Evolutionary conservation across 352 stramenopile species (phyloP).

Genomic region (Phytophthora melonis): DNA sequence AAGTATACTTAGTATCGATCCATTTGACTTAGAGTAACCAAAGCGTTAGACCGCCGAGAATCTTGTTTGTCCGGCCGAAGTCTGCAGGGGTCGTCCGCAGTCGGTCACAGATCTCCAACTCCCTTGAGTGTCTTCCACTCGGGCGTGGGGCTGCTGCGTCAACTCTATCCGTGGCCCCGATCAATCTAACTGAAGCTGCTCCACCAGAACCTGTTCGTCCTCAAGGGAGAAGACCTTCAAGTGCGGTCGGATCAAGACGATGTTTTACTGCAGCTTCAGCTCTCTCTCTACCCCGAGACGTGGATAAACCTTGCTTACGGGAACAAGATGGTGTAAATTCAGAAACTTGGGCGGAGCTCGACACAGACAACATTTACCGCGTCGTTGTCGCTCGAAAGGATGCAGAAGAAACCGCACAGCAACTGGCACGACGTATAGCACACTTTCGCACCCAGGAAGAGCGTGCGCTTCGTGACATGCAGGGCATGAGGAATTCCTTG

Average conservation of each 20-base stretch:
- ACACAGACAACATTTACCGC: conserved; percentile 49
- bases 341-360: background rate
- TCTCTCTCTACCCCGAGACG: background rate
- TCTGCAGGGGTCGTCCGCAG: conserved; percentile 24
- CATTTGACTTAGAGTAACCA: no score
- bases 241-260: conserved; percentile 25
- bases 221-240: conserved; percentile 24
- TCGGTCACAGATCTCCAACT: conserved; percentile 1
- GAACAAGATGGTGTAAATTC: conserved; percentile 2
- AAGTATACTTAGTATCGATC: no score
- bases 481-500: conserved; percentile 54
- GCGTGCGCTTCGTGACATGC: conserved; percentile 59
- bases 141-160: no score
- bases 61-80: conserved; percentile 41
- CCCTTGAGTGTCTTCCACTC: no score
- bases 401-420: conserved; percentile 58
- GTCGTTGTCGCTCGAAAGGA: conserved; percentile 59
- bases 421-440: conserved; percentile 58
- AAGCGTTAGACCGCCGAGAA: conserved; percentile 28
- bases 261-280: conserved; percentile 5
- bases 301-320: background rate
- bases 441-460: conserved; percentile 68
- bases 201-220: conserved; percentile 15
- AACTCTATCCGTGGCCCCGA: background rate
- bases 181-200: conserved; percentile 16